Percentiles rank a stretch among this genome's conserved stretches.
Conservation (phyloP, 306 rosid species). For the Cucumis hystrix region DNA sequence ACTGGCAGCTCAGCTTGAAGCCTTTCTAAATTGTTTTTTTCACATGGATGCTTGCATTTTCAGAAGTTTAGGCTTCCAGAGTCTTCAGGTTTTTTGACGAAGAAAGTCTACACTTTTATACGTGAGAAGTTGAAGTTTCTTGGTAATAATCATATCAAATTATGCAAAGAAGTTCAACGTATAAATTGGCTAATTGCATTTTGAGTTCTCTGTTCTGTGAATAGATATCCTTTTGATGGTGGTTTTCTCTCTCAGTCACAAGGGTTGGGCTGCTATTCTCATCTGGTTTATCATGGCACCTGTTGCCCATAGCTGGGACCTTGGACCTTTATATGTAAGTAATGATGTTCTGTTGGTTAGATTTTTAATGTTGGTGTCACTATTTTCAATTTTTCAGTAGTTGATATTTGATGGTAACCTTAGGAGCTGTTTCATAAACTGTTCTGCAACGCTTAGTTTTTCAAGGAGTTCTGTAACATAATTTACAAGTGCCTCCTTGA, state of each 20-base stretch:
- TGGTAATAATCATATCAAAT: constrained; percentile 29
- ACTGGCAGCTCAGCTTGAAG: background rate
- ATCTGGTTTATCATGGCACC: constrained; percentile 91
- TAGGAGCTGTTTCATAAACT: background rate
- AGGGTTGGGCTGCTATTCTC: constrained; percentile 55
- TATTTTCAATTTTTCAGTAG: constrained; percentile 2
- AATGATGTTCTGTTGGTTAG: background rate
- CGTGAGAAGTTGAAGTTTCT: constrained; percentile 85
- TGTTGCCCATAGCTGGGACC: constrained; percentile 68
- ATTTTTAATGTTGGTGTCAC: background rate
- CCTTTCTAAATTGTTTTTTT: constrained; percentile 4
- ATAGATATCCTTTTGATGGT: constrained; percentile 84
- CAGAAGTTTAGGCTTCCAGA: constrained; percentile 87
- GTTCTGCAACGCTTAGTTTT: background rate
- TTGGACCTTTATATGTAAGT: constrained; percentile 89
- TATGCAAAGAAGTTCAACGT: background rate
- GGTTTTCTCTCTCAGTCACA: constrained; percentile 71
- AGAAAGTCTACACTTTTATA: constrained; percentile 51
- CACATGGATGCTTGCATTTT: constrained; percentile 12
- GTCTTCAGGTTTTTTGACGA: constrained; percentile 76
- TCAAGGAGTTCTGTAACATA: background rate
- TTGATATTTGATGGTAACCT: background rate
- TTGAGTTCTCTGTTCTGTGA: constrained; percentile 16
- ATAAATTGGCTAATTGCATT: constrained; percentile 18
- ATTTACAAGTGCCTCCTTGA: background rate